Percentiles rank a stretch among this genome's conserved stretches.
phyloP scores from a whole-genome alignment of 2,329 filamentous ascomycete species.

The Apiospora rasikravindrae region DNA sequence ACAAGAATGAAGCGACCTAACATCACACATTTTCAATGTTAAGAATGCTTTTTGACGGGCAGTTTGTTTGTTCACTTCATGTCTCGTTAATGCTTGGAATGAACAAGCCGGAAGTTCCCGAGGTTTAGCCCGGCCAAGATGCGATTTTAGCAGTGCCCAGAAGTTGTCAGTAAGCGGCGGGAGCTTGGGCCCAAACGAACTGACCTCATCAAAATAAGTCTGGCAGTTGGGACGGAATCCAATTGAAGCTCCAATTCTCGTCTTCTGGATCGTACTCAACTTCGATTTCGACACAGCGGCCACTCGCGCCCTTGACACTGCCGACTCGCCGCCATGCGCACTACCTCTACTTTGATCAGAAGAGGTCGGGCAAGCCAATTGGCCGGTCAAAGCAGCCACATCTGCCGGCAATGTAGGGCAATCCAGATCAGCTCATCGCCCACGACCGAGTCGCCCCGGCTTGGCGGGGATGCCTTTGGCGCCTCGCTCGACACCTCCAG shows the following conservation, averaged over 20 bases:
- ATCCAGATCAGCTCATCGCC: constrained; percentile 69
- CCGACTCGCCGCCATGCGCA: constrained; percentile 33
- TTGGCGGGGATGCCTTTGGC: constrained; percentile 61
- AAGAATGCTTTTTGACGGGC: no score
- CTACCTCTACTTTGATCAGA: constrained; percentile 34
- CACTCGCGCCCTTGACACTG: constrained; percentile 6
- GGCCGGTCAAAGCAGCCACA: constrained; percentile 38
- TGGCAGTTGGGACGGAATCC: neutral
- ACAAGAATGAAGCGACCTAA: no score
- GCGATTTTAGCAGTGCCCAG: neutral
- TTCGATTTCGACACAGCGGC: neutral
- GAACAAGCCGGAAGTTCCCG: neutral
- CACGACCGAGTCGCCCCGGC: constrained; percentile 58
- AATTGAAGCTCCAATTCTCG: neutral
- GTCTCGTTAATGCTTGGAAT: neutral
- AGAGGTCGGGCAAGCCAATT: constrained; percentile 32
- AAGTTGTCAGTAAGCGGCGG: neutral
- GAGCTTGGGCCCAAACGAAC: constrained; percentile 14
- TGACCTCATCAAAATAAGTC: constrained; percentile 12
- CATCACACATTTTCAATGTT: no score
- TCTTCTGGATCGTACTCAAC: neutral
- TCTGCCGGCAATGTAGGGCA: constrained; percentile 61
- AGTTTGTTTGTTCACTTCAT: no score
- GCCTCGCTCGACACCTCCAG: constrained; percentile 49
- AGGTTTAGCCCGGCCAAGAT: constrained; percentile 14